Conservation (phyloP, 768 basidiomycete genomes). For the Tricholoma flavovirens region DNA sequence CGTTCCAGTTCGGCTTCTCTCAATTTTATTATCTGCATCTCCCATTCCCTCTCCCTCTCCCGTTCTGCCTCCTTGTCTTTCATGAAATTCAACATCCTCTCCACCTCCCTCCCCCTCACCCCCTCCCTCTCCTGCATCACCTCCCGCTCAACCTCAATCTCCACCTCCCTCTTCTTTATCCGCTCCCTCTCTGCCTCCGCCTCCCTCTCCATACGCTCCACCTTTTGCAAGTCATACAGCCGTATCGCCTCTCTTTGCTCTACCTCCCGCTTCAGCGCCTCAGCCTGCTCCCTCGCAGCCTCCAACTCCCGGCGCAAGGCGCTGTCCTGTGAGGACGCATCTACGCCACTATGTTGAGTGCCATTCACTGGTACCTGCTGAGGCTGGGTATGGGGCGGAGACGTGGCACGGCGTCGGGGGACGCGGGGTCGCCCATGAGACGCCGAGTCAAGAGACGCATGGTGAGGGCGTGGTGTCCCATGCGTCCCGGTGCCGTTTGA, state of each 20-base stretch:
- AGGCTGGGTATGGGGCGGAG: background rate
- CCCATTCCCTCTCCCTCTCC: slow-evolving; percentile 12
- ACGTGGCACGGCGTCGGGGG: background rate
- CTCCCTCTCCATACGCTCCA: slow-evolving; percentile 14
- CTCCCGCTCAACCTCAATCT: slow-evolving; percentile 1
- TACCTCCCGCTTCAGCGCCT: slow-evolving; percentile 3
- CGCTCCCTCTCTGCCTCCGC: background rate
- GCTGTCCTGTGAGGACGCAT: slow-evolving; percentile 3
- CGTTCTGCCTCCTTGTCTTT: too few relatives aligned
- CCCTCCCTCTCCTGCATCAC: background rate
- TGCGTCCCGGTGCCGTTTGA: background rate
- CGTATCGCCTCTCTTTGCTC: slow-evolving; percentile 9
- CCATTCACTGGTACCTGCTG: background rate
- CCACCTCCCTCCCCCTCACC: slow-evolving; percentile 4
- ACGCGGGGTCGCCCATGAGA: background rate
- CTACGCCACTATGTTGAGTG: background rate
- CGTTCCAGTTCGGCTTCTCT: slow-evolving; percentile 1
- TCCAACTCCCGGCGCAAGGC: slow-evolving; percentile 8
- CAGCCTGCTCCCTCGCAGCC: too few relatives aligned
- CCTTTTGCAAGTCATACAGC: slow-evolving; percentile 5
- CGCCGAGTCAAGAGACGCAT: background rate
- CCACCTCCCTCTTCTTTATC: too few relatives aligned
- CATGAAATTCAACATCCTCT: background rate
- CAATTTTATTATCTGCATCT: slow-evolving; percentile 13
- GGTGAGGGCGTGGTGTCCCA: background rate